Percentiles rank a stretch among this genome's conserved stretches.
These are phyloP conservation scores for Teratosphaeria viscida DNA, from an alignment of 2,329 filamentous ascomycete genomes.

Conservation along the genomic window DNA sequence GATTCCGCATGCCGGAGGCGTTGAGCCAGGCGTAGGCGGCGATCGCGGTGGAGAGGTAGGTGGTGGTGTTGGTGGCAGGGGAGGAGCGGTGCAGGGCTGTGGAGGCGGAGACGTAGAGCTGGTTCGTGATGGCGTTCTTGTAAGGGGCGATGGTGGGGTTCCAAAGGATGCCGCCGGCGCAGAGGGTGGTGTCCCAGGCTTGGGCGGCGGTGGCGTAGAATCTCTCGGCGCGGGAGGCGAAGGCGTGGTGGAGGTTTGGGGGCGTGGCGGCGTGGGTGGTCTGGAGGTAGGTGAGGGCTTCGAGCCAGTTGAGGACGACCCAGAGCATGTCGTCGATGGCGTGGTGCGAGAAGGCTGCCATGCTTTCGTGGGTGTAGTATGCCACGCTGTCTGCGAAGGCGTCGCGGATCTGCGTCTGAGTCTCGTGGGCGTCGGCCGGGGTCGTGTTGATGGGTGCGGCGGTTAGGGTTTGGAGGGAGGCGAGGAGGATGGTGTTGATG, in stretches of 20 bases:
- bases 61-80: slow-evolving; percentile 69
- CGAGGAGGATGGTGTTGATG: slow-evolving; percentile 66
- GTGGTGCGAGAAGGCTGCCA: slow-evolving; percentile 60
- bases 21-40: slow-evolving; percentile 72
- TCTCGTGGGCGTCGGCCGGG: background rate
- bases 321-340: slow-evolving; percentile 93
- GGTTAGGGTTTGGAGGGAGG: slow-evolving; percentile 39
- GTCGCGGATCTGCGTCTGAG: slow-evolving; percentile 67
- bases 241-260: slow-evolving; percentile 34
- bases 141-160: slow-evolving; percentile 70
- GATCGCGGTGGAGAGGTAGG: slow-evolving; percentile 61
- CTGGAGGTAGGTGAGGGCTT: slow-evolving; percentile 62
- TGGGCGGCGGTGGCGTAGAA: slow-evolving; percentile 73
- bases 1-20: slow-evolving; percentile 67
- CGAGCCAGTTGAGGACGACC: slow-evolving; percentile 87
- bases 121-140: slow-evolving; percentile 94
- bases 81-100: slow-evolving; percentile 79
- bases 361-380: slow-evolving; percentile 82
- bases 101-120: slow-evolving; percentile 76
- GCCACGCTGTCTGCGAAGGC: slow-evolving; percentile 68
- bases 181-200: slow-evolving; percentile 75
- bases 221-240: slow-evolving; percentile 69
- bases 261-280: no score
- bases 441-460: slow-evolving; percentile 33
- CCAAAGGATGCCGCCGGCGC: slow-evolving; percentile 86